Evolutionary conservation across 1,139 yeast genomes (phyloP), one percentile per base, ranked within the genome.

Genomic region (Geotrichum reessii): DNA sequence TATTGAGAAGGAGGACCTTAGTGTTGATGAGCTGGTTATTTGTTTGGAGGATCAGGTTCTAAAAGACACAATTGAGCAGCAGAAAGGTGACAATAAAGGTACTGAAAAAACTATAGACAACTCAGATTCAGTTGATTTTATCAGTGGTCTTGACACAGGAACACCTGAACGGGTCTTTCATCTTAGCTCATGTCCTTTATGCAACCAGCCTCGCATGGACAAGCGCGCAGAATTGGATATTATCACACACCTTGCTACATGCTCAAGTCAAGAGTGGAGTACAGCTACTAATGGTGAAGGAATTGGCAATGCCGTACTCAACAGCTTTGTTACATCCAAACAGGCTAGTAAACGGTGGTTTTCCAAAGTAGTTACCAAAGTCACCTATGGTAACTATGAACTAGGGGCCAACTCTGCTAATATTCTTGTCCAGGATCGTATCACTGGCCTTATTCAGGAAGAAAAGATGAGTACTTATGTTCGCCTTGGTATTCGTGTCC

Each of bases 321-420:
- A 89, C 3, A 78, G 86, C 0, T 92, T 83, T 68, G 93, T 89
- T 1, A 83, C 97, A 0, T 82, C 95, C 0, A 85, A 83, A 58
- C 83, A 86, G 64, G 98, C 98, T 0, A 82, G 92, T 2, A 85
- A 88, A 65, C 82, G 92, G 63, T 91, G 98, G 98, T 88, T 87
- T 66, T 81, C 92, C 8, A 90, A 87, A 67, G 81, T 88, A 2
- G 76, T 91, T 60, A 86, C 91, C 58, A 92, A 90, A 68, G 75
- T 93, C 52, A 88, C 95, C 0, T 91, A 89, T 69, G 99, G 99
- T 0, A 86, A 87, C 65, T 87, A 91, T 70, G 83, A 85, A 53
- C 74, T 92, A 37, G 99, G 99, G 1, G 86, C 91, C 46, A 89
- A 92, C 69, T 89, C 95, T 52, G 99, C 97, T 14, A 92, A 92